Conservation (phyloP, 768 basidiomycete species). For the Tricholoma sp. region DNA sequence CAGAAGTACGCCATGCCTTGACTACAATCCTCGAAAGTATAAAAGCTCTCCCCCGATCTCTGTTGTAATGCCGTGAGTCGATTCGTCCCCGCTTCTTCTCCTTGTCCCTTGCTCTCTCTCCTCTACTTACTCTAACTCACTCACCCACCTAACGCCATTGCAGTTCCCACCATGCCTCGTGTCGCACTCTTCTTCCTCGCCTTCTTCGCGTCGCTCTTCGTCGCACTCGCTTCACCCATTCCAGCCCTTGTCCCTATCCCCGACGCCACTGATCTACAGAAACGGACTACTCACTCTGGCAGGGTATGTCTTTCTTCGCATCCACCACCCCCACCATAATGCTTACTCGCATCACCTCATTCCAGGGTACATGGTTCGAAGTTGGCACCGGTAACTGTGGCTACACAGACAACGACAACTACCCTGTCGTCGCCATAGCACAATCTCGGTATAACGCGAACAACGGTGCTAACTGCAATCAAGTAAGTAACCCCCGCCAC, state of each 20-base stretch:
- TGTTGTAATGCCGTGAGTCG: constrained; percentile 12
- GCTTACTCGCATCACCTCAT: constrained; percentile 7
- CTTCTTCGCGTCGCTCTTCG: constrained; percentile 37
- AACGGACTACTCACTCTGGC: constrained; percentile 50
- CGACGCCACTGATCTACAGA: constrained; percentile 34
- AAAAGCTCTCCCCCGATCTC: constrained; percentile 16
- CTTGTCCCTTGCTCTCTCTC: constrained; percentile 9
- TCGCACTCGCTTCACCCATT: constrained; percentile 42
- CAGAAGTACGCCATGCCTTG: background rate
- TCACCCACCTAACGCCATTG: constrained; percentile 7
- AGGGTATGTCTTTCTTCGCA: constrained; percentile 36
- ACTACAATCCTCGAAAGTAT: constrained; percentile 9
- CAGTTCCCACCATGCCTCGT: constrained; percentile 33
- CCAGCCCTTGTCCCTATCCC: constrained; percentile 21
- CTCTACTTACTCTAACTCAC: background rate
- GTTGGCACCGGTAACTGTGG: constrained; percentile 66
- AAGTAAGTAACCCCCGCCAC: constrained; percentile 35
- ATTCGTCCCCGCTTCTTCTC: constrained; percentile 11
- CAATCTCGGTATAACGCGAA: constrained; percentile 45
- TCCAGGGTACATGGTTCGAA: constrained; percentile 66
- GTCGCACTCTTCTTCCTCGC: constrained; percentile 29
- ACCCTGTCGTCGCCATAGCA: constrained; percentile 61
- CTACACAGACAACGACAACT: constrained; percentile 36
- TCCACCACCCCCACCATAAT: constrained; percentile 2
- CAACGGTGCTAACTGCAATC: constrained; percentile 51